These are phyloP conservation scores for Apiospora saccharicola DNA, from an alignment of 2,329 filamentous ascomycete species.

Conservation along the genomic window DNA sequence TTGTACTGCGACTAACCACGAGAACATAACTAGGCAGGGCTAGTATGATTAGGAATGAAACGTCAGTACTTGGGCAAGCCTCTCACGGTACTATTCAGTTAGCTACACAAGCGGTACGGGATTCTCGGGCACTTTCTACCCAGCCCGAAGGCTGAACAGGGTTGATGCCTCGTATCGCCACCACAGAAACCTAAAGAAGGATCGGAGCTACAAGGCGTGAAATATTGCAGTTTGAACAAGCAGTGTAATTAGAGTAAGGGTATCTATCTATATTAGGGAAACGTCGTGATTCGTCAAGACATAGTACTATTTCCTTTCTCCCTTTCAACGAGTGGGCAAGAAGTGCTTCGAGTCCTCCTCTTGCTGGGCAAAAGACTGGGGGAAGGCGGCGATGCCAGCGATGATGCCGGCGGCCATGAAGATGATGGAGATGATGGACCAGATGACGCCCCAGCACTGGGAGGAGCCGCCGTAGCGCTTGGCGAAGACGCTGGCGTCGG, in stretches of 20 bases:
- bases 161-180: background rate
- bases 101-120: background rate
- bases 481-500: constrained; percentile 81
- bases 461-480: constrained; percentile 80
- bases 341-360: constrained; percentile 73
- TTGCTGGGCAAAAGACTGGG: constrained; percentile 72
- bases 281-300: constrained; percentile 13
- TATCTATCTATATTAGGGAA: constrained; percentile 15
- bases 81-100: background rate
- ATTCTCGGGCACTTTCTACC: background rate
- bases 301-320: background rate
- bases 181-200: background rate
- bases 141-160: background rate
- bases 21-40: background rate
- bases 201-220: background rate
- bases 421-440: constrained; percentile 74
- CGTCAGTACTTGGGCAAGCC: background rate
- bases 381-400: constrained; percentile 80
- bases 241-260: background rate
- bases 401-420: constrained; percentile 79
- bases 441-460: constrained; percentile 82
- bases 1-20: background rate
- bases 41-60: background rate
- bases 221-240: background rate
- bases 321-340: constrained; percentile 53